Base-by-base conservation (phyloP, 2,329 filamentous ascomycete species). In the Colletotrichum cuscutae region DNA sequence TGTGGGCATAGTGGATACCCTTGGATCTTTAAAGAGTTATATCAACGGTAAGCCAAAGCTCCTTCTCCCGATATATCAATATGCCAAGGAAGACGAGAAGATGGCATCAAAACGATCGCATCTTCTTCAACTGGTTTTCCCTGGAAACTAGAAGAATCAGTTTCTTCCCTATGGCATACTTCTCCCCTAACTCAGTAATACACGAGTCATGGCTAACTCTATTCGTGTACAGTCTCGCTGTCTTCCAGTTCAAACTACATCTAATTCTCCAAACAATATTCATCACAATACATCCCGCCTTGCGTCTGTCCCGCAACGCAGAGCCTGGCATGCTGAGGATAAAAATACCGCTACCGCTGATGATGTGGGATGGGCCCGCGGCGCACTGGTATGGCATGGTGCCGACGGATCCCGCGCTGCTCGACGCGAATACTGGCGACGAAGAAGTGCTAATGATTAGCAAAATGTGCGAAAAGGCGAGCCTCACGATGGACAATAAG, bases 231-330 rank as follows among this genome's bases (percentile, higher is more conserved):
- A 72, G 69, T 26, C 65, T 72, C 52, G 66, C 70, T 15, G 46
- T 72, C 37, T 72, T 60, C 61, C 70, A 72, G 12, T 72, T 70
- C 60, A 69, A 70, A 15, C 54, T 72, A 7, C 65, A 72, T 22
- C 61, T 72, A 5, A 70, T 72, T 4, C 60, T 72, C 28, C 66
- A 72, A 68, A 68, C 70, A 13, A n/a, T 72, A 11, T 72, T 61
- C 6, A 65, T 72, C 8, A 70, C 66, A 12, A 68, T 63, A 70
- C 54, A 70, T 15, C 70, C 70, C 1, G 46, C 54, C 7, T 54
- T 72, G 13, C 54, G 53, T 46, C 52, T 72, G 28, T 65, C 66
- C 28, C 54, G 46, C 22, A 72, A 64, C 46, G 66, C 66, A 28
- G 65, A 72, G 28, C 70, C 70, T 11, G 32, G 46, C 4, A 64